These are phyloP conservation scores for Ananas comosus DNA, from an alignment of 176 grass and related monocot genomes.

Conservation along the genomic window DNA sequence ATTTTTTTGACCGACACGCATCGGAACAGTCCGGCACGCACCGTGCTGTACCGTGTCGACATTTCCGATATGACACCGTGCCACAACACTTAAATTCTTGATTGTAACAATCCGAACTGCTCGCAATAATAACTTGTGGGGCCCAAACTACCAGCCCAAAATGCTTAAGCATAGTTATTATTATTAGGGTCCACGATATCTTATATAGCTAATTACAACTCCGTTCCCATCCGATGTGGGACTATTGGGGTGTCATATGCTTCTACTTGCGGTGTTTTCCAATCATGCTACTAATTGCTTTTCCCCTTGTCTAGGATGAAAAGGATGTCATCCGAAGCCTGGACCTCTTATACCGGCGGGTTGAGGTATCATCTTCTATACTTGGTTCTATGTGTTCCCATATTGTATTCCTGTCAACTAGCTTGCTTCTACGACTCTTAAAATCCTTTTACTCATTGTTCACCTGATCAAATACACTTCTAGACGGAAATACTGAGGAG, in stretches of 20 bases:
- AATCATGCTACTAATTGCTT: conserved; percentile 17
- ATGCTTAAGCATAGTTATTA: too few relatives aligned
- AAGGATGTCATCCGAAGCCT: conserved; percentile 83
- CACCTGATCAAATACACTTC: not conserved
- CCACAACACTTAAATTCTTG: too few relatives aligned
- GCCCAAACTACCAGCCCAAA: too few relatives aligned
- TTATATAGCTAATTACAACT: too few relatives aligned
- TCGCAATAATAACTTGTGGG: too few relatives aligned
- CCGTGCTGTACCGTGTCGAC: too few relatives aligned
- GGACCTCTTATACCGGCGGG: conserved; percentile 82
- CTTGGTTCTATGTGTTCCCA: not conserved
- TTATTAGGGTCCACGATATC: too few relatives aligned
- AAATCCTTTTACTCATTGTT: not conserved
- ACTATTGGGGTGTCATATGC: not conserved
- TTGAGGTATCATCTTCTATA: conserved; percentile 44
- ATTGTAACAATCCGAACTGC: too few relatives aligned
- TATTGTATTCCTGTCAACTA: not conserved
- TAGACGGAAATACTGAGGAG: conserved; percentile 89
- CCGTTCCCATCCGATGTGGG: not conserved
- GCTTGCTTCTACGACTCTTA: not conserved
- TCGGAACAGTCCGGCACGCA: too few relatives aligned
- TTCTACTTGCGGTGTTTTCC: conserved; percentile 8
- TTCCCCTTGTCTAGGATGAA: conserved; percentile 48
- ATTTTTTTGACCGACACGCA: too few relatives aligned
- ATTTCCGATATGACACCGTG: too few relatives aligned